phyloP scores from a whole-genome alignment of 202 grass and related monocot species.

The Bolboschoenoplectus hybrid region DNA sequence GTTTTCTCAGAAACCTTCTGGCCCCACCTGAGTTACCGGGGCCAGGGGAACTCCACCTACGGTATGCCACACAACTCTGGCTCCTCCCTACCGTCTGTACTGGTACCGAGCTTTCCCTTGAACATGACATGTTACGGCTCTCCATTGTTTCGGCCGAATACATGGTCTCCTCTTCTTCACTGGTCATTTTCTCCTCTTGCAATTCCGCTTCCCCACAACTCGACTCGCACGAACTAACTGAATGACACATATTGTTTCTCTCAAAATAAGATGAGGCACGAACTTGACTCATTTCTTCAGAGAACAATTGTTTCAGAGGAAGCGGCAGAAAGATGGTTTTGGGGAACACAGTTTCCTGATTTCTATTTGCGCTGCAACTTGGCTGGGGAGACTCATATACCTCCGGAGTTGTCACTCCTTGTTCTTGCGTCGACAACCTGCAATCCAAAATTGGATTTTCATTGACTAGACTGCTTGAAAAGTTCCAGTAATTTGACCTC shows the following conservation, averaged over 20 bases:
- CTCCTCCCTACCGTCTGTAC: slow-evolving; percentile 65
- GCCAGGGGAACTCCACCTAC: slow-evolving; percentile 65
- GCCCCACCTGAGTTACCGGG: slow-evolving; percentile 41
- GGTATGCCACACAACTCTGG: slow-evolving; percentile 80
- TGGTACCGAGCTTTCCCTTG: slow-evolving; percentile 47
- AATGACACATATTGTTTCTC: slow-evolving; percentile 49
- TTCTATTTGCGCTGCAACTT: slow-evolving; percentile 57
- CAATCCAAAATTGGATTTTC: slow-evolving; percentile 70
- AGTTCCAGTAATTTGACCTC: slow-evolving; percentile 61
- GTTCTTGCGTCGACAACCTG: slow-evolving; percentile 51
- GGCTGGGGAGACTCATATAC: slow-evolving; percentile 68
- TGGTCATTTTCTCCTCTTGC: slow-evolving; percentile 55
- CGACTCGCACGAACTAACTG: slow-evolving; percentile 60
- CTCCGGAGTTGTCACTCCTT: slow-evolving; percentile 63
- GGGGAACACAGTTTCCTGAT: slow-evolving; percentile 46
- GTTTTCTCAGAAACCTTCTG: slow-evolving; percentile 58
- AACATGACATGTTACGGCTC: slow-evolving; percentile 77
- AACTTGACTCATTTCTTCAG: slow-evolving; percentile 51
- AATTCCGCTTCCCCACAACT: slow-evolving; percentile 60
- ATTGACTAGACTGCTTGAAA: slow-evolving; percentile 61
- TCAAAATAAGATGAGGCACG: neutral
- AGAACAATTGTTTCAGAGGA: slow-evolving; percentile 88
- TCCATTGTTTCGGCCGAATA: slow-evolving; percentile 99
- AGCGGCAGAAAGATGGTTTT: slow-evolving; percentile 85
- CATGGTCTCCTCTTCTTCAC: slow-evolving; percentile 92